Base-by-base conservation (phyloP, 192 early-diverging fungal genomes). In the Thamnidium elegans region DNA sequence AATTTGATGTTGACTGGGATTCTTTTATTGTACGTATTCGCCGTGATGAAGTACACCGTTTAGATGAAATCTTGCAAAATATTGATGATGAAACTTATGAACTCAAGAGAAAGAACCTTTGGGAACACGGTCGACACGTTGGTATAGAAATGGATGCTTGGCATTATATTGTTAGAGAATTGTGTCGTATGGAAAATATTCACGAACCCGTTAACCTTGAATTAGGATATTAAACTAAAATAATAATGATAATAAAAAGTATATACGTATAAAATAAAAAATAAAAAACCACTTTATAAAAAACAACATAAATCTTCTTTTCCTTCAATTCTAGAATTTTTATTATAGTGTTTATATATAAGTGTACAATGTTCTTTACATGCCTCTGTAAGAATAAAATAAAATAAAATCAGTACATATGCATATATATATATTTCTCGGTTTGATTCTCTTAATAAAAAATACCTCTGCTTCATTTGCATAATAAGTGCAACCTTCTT, bases 401-500 rank as follows among this genome's bases (percentile, higher is more conserved):
- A n/a, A 34, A 31, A 19, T 21, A 3, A 9, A 23, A 23, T 34
- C 32, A 50, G 5, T 50, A 15, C 14, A 11, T 39, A 3, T 39
- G 3, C 7, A 46, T 34, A n/a, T 4, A 11, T 17, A 21, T 36
- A 14, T 26, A 21, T 50, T 17, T 34, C 13, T 30, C 26, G 3
- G 26, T 26, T 26, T 26, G 26, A 26, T 26, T 26, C 26, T 1
- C 26, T 26, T 26, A 26, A 3, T 21, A 46, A 20, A 23, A 23
- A 54, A 54, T 66, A 80, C 78, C 78, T 73, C 17, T 71, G 62
- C 63, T 80, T 80, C 87, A 89, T 89, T 71, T 84, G 80, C 72
- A 83, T 81, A 48, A 89, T 75, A 51, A 89, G 76, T 36, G 78
- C 70, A 50, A 87, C 83, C 74, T 89, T 89, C 66, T 82, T 80